phyloP scores from a whole-genome alignment of 2,329 filamentous ascomycete genomes.

The Arachnopeziza araneosa region DNA sequence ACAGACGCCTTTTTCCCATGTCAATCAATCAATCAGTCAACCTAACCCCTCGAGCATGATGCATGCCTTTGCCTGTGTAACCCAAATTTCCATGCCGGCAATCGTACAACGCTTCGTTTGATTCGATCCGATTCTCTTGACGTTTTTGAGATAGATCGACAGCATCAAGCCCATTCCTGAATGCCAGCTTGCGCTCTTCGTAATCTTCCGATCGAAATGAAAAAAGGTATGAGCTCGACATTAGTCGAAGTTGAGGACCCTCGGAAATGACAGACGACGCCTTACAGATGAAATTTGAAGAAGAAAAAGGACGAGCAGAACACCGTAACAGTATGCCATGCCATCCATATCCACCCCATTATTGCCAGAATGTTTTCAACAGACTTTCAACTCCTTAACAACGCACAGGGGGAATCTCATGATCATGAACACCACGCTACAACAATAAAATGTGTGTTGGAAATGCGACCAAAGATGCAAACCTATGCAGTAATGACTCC shows the following conservation, averaged over 20 bases:
- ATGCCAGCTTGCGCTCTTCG: slow-evolving; percentile 27
- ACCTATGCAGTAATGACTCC: slow-evolving; percentile 26
- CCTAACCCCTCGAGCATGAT: slow-evolving; percentile 19
- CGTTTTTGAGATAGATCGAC: slow-evolving; percentile 4
- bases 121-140: not conserved
- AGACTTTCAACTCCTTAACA: slow-evolving; percentile 28
- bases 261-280: slow-evolving; percentile 24
- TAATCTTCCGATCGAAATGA: not conserved
- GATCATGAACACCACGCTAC: slow-evolving; percentile 30
- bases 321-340: slow-evolving; percentile 20
- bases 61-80: slow-evolving; percentile 23
- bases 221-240: slow-evolving; percentile 12
- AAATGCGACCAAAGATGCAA: slow-evolving; percentile 25
- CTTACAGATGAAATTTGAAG: slow-evolving; percentile 17
- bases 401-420: slow-evolving; percentile 32
- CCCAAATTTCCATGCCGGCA: slow-evolving; percentile 17
- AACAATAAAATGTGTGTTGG: slow-evolving; percentile 16
- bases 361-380: slow-evolving; percentile 3
- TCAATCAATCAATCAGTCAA: slow-evolving; percentile 23
- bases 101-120: slow-evolving; percentile 18
- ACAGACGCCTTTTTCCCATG: slow-evolving; percentile 27
- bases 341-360: slow-evolving; percentile 17
- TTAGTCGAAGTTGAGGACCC: slow-evolving; percentile 8
- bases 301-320: slow-evolving; percentile 20
- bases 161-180: slow-evolving; percentile 20